Conservation (phyloP, 768 basidiomycete genomes). For the Lactarius pseudohatsudake region DNA sequence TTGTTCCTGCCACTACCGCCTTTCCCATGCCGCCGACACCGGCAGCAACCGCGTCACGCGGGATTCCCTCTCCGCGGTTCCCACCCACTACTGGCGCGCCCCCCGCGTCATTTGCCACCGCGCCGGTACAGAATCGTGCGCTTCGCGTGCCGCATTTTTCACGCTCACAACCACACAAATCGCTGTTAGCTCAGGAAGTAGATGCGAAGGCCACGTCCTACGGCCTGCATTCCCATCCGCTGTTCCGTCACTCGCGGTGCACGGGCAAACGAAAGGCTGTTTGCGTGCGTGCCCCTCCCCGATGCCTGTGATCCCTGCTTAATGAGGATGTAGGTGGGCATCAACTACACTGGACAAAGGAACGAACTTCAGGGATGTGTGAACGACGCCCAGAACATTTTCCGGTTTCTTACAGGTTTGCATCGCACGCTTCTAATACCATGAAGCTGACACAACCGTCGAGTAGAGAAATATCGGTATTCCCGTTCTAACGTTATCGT, state of each 20-base stretch:
- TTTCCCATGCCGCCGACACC: not conserved
- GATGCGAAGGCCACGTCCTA: not conserved
- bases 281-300: conserved; percentile 51
- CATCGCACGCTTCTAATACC: conserved; percentile 17
- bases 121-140: conserved; percentile 10
- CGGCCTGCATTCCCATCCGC: conserved; percentile 18
- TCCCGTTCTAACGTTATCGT: conserved; percentile 76
- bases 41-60: not conserved
- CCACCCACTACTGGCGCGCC: not conserved
- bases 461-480: conserved; percentile 30
- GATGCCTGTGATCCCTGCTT: not conserved
- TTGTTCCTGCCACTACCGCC: not conserved
- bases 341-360: conserved; percentile 75
- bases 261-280: conserved; percentile 86
- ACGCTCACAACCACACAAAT: conserved; percentile 7
- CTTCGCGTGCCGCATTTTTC: not conserved
- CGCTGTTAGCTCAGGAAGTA: conserved; percentile 15
- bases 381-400: conserved; percentile 85
- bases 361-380: conserved; percentile 82
- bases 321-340: conserved; percentile 63
- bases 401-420: conserved; percentile 71
- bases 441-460: not conserved
- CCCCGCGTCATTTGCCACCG: not conserved
- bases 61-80: conserved; percentile 3
- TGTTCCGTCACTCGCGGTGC: conserved; percentile 87